A percentile compares a stretch with the other conserved stretches of the same genome.
These are phyloP conservation scores for Trifolium subterraneum DNA, from an alignment of 306 rosid species.

Conservation along the genomic window DNA sequence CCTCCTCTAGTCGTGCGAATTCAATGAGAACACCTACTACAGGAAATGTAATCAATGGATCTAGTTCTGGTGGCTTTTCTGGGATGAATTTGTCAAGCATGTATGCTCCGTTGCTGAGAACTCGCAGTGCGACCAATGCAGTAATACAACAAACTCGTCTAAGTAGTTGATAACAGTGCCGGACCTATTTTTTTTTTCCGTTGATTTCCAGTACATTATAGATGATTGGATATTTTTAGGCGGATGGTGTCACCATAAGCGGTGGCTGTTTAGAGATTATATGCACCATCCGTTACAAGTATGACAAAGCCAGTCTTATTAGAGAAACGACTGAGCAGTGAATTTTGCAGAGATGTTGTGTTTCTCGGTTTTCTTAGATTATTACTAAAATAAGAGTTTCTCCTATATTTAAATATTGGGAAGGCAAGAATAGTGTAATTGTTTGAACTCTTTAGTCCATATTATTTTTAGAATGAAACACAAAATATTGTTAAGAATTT, in stretches of 20 bases:
- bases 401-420: conserved; percentile 1
- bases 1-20: conserved; percentile 22
- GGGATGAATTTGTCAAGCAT: conserved; percentile 55
- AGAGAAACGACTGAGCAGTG: conserved; percentile 51
- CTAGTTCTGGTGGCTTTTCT: conserved; percentile 65
- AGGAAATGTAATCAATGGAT: conserved; percentile 46
- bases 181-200: conserved; percentile 18
- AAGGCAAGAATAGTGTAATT: conserved; percentile 28
- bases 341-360: conserved; percentile 66
- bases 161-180: conserved; percentile 34
- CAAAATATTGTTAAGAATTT: neutral
- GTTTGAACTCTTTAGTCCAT: conserved; percentile 23
- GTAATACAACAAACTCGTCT: conserved; percentile 63
- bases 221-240: conserved; percentile 35
- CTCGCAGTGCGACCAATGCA: conserved; percentile 70
- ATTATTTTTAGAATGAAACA: conserved; percentile 9
- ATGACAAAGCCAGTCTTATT: conserved; percentile 53
- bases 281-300: conserved; percentile 39
- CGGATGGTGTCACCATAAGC: conserved; percentile 20
- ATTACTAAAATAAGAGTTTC: conserved; percentile 30
- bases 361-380: conserved; percentile 38
- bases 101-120: conserved; percentile 59
- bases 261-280: conserved; percentile 25
- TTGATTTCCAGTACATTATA: conserved; percentile 22
- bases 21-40: conserved; percentile 31